Base-by-base conservation (phyloP, 305 asterid species). In the Fraxinus xanthoxyloides region DNA sequence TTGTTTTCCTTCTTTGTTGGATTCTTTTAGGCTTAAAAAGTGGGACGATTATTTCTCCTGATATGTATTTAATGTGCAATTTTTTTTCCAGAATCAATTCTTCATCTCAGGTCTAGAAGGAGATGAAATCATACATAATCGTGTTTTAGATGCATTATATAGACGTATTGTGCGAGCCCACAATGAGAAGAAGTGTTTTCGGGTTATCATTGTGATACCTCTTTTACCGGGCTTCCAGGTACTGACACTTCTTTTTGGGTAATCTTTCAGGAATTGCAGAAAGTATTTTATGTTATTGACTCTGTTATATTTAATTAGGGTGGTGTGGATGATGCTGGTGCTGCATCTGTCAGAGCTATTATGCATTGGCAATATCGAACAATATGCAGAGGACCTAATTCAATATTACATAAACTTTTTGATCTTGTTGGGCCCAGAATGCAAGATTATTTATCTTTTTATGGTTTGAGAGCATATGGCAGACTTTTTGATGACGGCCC, bases 221-320 rank as follows among this genome's bases (percentile, higher is more conserved):
- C 97, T 95, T 80, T 93, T 95, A 72, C 99, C 98, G 10, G 99
- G 99, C 77, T 95, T 95, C 82, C 99, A 95, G 99, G 99, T 93
- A 81, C 79, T 40, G 15, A 70, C 15, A 84, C 82, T 76, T 85
- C 76, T 80, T 54, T 72, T 65, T 69, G 13, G 73, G 54, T 67
- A 76, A 40, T 73, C 63, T 85, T 82, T 32, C 23, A 6, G 79
- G 32, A 72, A 8, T 81, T 75, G 35, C 59, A 54, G 77, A 56
- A 72, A 23, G 15, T 81, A 78, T 43, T 35, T n/a, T 26, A n/a
- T 40, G 24, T 38, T 65, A 81, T 85, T 82, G 19, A 77, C 77
- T 63, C 17, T 81, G 46, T 81, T 84, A 61, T 19, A 78, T 70
- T 78, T 83, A 82, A 77, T 84, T 85, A 95, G 98, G 99, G 99